Base-by-base conservation (phyloP, 2,329 filamentous ascomycete species). In the Phialophora chinensis region DNA sequence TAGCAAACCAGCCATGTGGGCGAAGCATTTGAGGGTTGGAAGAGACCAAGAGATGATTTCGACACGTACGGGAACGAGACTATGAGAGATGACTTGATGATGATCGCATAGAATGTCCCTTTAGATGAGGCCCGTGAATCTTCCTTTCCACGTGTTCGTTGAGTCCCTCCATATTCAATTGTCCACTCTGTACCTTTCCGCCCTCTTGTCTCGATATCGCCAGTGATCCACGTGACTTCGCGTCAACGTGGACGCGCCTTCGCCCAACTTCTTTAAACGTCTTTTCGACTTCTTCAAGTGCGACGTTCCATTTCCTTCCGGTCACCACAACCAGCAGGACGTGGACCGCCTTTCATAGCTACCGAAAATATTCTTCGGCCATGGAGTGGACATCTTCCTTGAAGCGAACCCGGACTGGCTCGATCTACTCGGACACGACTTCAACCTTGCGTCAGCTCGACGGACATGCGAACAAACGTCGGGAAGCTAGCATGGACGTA, bases 391-490 rank as follows among this genome's bases (percentile, higher is more conserved):
- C 31, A n/a, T 17, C 17, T 11, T 29, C 27, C 29, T 35, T 63
- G 52, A 63, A 63, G 52, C 60, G 60, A 17, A 63, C 60, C 4
- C 60, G 60, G 6, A 56, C 44, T 50, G 60, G 60, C 25, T 55
- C 60, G n/a, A 31, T 62, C 52, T 62, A 62, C 60, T 62, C 60
- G 17, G 60, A 56, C 27, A 55, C 60, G 17, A 47, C 52, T 3
- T 56, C 50, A 47, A 55, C 14, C 6, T 27, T 49, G 31, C 27
- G 29, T 52, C 52, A 44, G 33, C 47, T 53, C 59, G 33, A 47
- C 17, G n/a, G 17, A 10, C 52, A 47, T 20, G 52, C 49, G 42
- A 23, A 29, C 20, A 62, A 62, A 56, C 60, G 52, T 42, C 60
- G 38, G 14, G 56, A 55, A 33, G 42, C 35, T 10, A 31, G 8